These are phyloP conservation scores for Penicillium lagena DNA, from an alignment of 495 filamentous ascomycete species.

Conservation along the genomic window DNA sequence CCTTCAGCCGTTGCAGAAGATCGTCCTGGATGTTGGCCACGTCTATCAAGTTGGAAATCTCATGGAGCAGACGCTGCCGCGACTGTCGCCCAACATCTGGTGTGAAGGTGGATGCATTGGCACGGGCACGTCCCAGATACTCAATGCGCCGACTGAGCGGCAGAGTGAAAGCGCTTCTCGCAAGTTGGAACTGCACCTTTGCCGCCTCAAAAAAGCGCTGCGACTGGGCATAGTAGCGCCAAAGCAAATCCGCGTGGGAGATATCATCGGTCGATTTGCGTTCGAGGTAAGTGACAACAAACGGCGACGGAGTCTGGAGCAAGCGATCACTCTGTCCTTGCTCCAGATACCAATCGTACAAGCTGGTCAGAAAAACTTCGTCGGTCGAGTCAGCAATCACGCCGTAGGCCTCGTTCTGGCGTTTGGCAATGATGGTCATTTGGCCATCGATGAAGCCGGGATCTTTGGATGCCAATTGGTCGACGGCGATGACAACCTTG, in stretches of 20 bases:
- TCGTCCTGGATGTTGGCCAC: slow-evolving; percentile 95
- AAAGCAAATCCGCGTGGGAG: slow-evolving; percentile 83
- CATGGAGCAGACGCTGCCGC: slow-evolving; percentile 71
- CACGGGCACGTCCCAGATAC: slow-evolving; percentile 80
- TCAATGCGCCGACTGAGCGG: slow-evolving; percentile 74
- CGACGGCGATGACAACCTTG: slow-evolving; percentile 67
- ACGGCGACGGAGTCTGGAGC: slow-evolving; percentile 72
- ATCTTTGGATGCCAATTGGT: slow-evolving; percentile 55
- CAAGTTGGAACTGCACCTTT: slow-evolving; percentile 74
- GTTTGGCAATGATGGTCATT: slow-evolving; percentile 63
- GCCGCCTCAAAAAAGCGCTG: slow-evolving; percentile 79
- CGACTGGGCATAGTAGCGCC: slow-evolving; percentile 77
- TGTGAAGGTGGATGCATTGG: slow-evolving; percentile 74
- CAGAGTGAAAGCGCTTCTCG: slow-evolving; percentile 70
- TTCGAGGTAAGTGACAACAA: slow-evolving; percentile 81
- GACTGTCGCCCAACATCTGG: slow-evolving; percentile 64
- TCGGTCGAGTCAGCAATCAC: slow-evolving; percentile 81
- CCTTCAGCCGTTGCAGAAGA: slow-evolving; percentile 69
- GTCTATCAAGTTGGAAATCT: slow-evolving; percentile 81
- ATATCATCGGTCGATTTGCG: slow-evolving; percentile 61
- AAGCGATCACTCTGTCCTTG: slow-evolving; percentile 79
- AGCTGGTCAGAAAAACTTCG: slow-evolving; percentile 85
- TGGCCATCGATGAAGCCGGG: slow-evolving; percentile 74
- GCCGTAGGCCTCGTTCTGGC: slow-evolving; percentile 78
- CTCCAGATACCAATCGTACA: slow-evolving; percentile 94